Base-by-base conservation (phyloP, 2,329 filamentous ascomycete genomes). In the Colletotrichum sp. region DNA sequence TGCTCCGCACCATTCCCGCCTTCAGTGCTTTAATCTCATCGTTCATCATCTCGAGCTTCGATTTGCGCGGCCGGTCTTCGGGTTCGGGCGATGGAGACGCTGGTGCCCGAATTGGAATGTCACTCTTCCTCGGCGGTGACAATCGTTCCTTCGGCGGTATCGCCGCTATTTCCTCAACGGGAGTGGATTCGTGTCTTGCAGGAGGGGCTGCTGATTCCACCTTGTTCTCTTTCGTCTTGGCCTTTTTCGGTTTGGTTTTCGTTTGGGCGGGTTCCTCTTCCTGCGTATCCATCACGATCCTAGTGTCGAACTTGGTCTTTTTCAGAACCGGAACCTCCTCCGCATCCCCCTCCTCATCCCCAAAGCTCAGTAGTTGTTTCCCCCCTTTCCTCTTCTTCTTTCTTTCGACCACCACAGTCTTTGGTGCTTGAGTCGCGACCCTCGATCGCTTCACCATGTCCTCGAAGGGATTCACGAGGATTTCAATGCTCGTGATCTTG, bases 11-110 rank as follows among this genome's bases (percentile, higher is more conserved):
- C 93, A 97, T 95, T 1, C 94, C 96, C 10, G 94, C 94, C 83
- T 96, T 96, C 6, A 97, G 86, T 2, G 93, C 93, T 6, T 94
- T 94, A 70, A 96, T 95, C 80, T 97, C 94, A 49, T 95, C 94
- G 79, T 96, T 96, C 5, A 94, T 95, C 78, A 88, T 88, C 77
- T 95, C 93, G 12, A 96, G 85, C 1, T 89, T 88, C 2, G 89
- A 88, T 80, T 90, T 90, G 67, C 77, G 77, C 63, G 83, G 84
- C 66, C 79, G 78, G 13, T 75, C 71, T 28, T 84, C 81, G 15
- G 83, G 82, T 78, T 87, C 85, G 9, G 85, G 85, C 7, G 86
- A 86, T 12, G 65, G 71, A 62, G 86, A 81, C 10, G 81, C 72
- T 3, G 59, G 65, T 8, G 49, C 44, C 49, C 70, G 39, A 16